Base-by-base conservation (phyloP, 2,329 filamentous ascomycete genomes). In the Monosporascus sp. region DNA sequence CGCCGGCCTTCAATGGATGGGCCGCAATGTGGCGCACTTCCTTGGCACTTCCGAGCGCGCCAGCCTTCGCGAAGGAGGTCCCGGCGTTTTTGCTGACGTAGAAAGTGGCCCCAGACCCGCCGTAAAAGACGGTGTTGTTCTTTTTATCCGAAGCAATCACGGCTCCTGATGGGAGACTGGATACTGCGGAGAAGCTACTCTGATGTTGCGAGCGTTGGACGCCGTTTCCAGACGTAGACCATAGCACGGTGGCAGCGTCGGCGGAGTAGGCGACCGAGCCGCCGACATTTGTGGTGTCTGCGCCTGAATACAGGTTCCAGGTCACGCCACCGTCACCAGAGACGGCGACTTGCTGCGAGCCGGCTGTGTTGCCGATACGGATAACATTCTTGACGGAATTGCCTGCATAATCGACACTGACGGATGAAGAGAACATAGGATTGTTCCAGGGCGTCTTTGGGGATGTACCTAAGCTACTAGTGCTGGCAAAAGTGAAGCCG, bases 1-100 rank as follows among this genome's bases (percentile, higher is more conserved):
- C 80, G 14, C 86, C 84, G 0, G 81, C 79, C 11, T 73, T 71
- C 6, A 76, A 73, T 0, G 83, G 82, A 56, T 85, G 75, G 1
- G 73, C 74, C 17, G 78, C 79, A 9, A 88, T 74, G 36, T 77
- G 74, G 39, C 82, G 82, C 52, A 86, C 70, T 18, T 70, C 63
- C 2, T 67, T 72, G 3, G 70, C 72, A n/a, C 68, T 68, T 3
- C 64, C 68, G 0, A 79, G 62, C 0, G 70, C 60, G 0, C 70
- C 66, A 2, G 68, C 68, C 7, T 68, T 62, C 4, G 69, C 59
- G 57, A 83, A 83, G 7, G 74, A 75, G 0, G 68, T 59, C 1
- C 72, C 80, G 0, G 66, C 68, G 60, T 83, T 66, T 8, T 70
- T 74, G 15, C 79, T 83, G 15, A 78, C 72, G 57, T 81, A 83